phyloP scores from a whole-genome alignment of 23 red algal genomes.

The Gracilaria gracilis region DNA sequence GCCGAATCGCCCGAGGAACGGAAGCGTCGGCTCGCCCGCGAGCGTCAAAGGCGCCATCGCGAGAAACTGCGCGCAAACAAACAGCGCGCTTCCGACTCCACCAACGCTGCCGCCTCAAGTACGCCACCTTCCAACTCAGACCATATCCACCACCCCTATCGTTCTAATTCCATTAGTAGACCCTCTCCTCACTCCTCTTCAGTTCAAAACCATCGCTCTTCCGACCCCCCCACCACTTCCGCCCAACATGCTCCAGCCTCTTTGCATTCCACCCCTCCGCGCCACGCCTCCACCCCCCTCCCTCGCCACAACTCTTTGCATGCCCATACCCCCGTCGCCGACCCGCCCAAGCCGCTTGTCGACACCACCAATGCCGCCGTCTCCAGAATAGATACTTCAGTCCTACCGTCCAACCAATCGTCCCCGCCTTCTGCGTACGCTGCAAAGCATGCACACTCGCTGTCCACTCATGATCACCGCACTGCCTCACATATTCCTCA shows the following conservation, averaged over 20 bases:
- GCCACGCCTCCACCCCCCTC: not conserved
- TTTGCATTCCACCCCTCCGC: not conserved
- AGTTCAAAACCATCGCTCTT: not conserved
- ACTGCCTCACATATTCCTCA: slow-evolving; percentile 9
- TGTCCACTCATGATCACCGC: not conserved
- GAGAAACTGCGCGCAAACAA: slow-evolving; percentile 27
- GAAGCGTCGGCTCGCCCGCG: slow-evolving; percentile 64
- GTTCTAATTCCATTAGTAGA: not conserved
- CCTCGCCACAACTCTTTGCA: not conserved
- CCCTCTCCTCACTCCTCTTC: not conserved
- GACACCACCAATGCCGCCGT: slow-evolving; percentile 21
- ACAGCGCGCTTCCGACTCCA: not conserved
- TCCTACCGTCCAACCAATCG: not conserved
- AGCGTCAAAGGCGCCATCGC: slow-evolving; percentile 62
- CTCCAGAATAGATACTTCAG: slow-evolving; percentile 19
- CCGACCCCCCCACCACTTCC: not conserved
- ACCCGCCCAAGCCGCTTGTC: slow-evolving; percentile 25
- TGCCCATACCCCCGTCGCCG: not conserved
- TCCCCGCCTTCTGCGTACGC: slow-evolving; percentile 9
- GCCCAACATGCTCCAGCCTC: not conserved
- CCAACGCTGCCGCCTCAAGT: slow-evolving; percentile 5
- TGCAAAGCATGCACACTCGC: not conserved
- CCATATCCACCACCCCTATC: not conserved
- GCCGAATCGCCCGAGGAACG: slow-evolving; percentile 58
- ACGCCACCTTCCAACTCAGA: not conserved